phyloP scores from a whole-genome alignment of 2,329 filamentous ascomycete genomes.

The Dactylella cylindrospora region DNA sequence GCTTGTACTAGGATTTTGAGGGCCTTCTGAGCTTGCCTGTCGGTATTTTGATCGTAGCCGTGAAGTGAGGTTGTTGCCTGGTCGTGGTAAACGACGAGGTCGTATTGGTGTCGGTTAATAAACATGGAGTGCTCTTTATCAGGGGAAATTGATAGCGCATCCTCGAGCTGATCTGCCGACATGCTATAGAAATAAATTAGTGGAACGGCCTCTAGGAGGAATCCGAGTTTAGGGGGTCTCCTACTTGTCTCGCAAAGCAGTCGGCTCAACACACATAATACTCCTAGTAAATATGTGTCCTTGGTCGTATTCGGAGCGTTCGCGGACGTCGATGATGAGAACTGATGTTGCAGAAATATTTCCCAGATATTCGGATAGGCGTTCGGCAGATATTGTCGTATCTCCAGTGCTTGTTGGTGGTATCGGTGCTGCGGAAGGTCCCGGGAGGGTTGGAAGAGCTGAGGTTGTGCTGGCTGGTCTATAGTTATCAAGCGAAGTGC shows the following conservation, averaged over 20 bases:
- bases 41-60: conserved; percentile 49
- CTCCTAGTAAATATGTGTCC: conserved; percentile 84
- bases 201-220: conserved; percentile 13
- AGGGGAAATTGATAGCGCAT: conserved; percentile 70
- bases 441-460: conserved; percentile 51
- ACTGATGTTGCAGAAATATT: conserved; percentile 63
- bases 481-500: conserved; percentile 51
- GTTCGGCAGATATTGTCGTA: conserved; percentile 64
- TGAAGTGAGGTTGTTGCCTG: conserved; percentile 59
- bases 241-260: conserved; percentile 69
- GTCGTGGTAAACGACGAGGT: conserved; percentile 90
- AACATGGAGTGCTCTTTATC: conserved; percentile 74
- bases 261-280: conserved; percentile 87
- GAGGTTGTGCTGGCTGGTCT: conserved; percentile 46
- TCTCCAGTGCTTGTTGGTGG: conserved; percentile 52
- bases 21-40: conserved; percentile 57
- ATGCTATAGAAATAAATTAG: conserved; percentile 52
- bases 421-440: conserved; percentile 49
- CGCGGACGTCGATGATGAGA: conserved; percentile 81
- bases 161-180: conserved; percentile 63
- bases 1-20: conserved; percentile 75
- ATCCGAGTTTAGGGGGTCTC: conserved; percentile 56
- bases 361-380: conserved; percentile 70
- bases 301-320: conserved; percentile 76
- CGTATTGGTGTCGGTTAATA: conserved; percentile 70